Percentiles rank a stretch among this genome's conserved stretches.
phyloP scores from a whole-genome alignment of 306 rosid genomes.

The Cicer judaicum region DNA sequence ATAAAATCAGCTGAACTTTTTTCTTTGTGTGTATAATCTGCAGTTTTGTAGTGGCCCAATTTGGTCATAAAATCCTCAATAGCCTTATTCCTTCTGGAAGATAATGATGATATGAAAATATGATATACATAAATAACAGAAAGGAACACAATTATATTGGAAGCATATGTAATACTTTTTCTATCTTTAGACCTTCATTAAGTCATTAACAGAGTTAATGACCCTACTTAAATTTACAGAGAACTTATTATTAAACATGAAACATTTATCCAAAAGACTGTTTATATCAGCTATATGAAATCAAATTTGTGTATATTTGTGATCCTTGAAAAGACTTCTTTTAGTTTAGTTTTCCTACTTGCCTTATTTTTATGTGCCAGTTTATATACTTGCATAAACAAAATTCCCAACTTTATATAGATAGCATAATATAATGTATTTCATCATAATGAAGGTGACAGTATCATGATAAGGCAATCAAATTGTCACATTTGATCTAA shows the following conservation, averaged over 20 bases:
- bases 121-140: neutral
- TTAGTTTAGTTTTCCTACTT: neutral
- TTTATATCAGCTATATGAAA: no score
- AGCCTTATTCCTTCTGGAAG: neutral
- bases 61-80: neutral
- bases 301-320: neutral
- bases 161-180: no score
- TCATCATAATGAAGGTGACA: constrained; percentile 49
- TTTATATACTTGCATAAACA: no score
- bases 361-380: no score
- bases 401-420: no score
- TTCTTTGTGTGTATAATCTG: neutral
- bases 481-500: constrained; percentile 30
- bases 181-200: no score
- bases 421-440: constrained; percentile 15
- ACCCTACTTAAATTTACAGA: neutral
- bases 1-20: neutral
- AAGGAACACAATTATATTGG: no score
- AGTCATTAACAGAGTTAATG: no score
- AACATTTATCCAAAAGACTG: no score
- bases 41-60: neutral
- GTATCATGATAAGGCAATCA: constrained; percentile 33
- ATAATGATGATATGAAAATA: neutral
- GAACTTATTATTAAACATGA: neutral
- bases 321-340: neutral